A percentile compares a stretch with the other conserved stretches of the same genome.
phyloP scores from a whole-genome alignment of 257 asterid genomes.

The Salvia hispanica region DNA sequence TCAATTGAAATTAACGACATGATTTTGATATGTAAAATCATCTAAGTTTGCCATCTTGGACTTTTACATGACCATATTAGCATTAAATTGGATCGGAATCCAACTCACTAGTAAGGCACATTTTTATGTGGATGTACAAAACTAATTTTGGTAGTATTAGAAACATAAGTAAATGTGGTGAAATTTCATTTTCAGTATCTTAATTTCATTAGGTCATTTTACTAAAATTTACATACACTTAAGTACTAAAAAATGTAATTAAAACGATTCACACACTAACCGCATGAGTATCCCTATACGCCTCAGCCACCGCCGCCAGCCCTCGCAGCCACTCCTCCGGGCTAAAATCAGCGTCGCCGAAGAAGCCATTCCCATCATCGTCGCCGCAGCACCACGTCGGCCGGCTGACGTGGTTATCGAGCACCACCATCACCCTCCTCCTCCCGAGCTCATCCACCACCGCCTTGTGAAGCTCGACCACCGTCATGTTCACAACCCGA shows the following conservation, averaged over 20 bases:
- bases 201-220: too few relatives aligned
- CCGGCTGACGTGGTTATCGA: slow-evolving; percentile 68
- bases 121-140: too few relatives aligned
- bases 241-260: too few relatives aligned
- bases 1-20: too few relatives aligned
- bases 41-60: too few relatives aligned
- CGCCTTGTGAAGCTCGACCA: slow-evolving; percentile 47
- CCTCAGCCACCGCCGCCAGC: slow-evolving; percentile 43
- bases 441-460: slow-evolving; percentile 56
- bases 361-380: slow-evolving; percentile 73
- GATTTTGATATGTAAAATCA: too few relatives aligned
- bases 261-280: slow-evolving; percentile 29
- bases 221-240: too few relatives aligned
- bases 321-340: slow-evolving; percentile 64
- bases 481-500: slow-evolving; percentile 35
- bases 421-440: slow-evolving; percentile 55
- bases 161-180: too few relatives aligned
- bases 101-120: too few relatives aligned
- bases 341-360: slow-evolving; percentile 57
- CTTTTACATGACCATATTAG: too few relatives aligned
- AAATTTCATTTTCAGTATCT: not conserved
- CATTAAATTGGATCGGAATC: too few relatives aligned
- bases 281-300: slow-evolving; percentile 42
- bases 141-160: too few relatives aligned
- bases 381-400: slow-evolving; percentile 69